Evolutionary conservation across 1,139 yeast genomes (phyloP).

Genomic region (Scheffersomyces quercinus): DNA sequence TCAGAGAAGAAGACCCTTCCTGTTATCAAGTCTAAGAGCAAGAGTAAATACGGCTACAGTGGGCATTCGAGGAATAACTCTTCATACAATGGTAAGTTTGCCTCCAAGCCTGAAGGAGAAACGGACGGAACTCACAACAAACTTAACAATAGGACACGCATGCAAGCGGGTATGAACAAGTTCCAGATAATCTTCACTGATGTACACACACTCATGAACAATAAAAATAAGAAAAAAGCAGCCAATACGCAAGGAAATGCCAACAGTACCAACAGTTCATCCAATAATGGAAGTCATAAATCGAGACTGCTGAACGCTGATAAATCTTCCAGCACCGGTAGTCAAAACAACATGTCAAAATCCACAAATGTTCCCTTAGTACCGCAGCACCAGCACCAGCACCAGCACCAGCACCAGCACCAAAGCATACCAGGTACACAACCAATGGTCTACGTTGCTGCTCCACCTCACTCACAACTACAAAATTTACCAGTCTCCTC

Average conservation of each 20-base stretch:
- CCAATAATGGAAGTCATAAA: constrained; percentile 1
- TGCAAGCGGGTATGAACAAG: constrained; percentile 49
- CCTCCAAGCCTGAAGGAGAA: constrained; percentile 20
- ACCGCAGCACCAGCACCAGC: neutral
- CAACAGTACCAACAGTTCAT: neutral
- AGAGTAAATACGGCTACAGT: constrained; percentile 43
- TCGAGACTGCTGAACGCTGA: neutral
- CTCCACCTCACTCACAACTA: neutral
- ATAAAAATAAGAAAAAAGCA: constrained; percentile 28
- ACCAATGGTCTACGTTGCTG: neutral
- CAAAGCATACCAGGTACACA: neutral
- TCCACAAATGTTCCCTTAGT: constrained; percentile 7
- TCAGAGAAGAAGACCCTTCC: constrained; percentile 26
- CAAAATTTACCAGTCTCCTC: no score
- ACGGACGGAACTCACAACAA: constrained; percentile 3
- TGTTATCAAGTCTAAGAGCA: constrained; percentile 17
- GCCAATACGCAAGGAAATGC: neutral
- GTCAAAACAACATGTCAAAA: constrained; percentile 2
- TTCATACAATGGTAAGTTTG: constrained; percentile 30
- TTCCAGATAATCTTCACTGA: constrained; percentile 57
- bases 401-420: neutral
- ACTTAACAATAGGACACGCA: constrained; percentile 25
- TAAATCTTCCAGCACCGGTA: neutral
- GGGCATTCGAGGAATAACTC: constrained; percentile 47
- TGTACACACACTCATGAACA: constrained; percentile 46